A percentile compares a stretch with the other conserved stretches of the same genome.
These are phyloP conservation scores for Yamadazyma kanchanaburiensis DNA, from an alignment of 1,139 yeast genomes.

Conservation along the genomic window DNA sequence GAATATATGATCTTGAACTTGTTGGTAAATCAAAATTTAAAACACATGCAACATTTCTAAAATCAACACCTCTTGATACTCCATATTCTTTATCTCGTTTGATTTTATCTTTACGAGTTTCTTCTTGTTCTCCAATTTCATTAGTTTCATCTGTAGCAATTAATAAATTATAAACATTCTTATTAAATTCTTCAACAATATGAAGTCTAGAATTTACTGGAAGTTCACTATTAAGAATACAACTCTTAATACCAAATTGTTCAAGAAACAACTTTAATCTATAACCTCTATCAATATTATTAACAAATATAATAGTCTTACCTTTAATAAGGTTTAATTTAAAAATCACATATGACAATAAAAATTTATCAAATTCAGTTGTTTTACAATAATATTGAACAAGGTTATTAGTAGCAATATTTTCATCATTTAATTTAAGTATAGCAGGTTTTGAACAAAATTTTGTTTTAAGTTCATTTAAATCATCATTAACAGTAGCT, in stretches of 20 bases:
- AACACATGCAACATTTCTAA: slow-evolving; percentile 94
- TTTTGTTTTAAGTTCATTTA: slow-evolving; percentile 66
- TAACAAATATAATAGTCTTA: slow-evolving; percentile 86
- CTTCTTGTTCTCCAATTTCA: slow-evolving; percentile 43
- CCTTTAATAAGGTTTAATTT: slow-evolving; percentile 88
- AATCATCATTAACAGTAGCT: slow-evolving; percentile 89
- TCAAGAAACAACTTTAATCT: slow-evolving; percentile 86
- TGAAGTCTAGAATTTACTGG: slow-evolving; percentile 93
- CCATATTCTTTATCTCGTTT: slow-evolving; percentile 77
- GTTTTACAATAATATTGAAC: slow-evolving; percentile 86
- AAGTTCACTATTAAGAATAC: slow-evolving; percentile 87
- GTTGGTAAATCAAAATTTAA: slow-evolving; percentile 93
- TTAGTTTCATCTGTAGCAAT: slow-evolving; percentile 95
- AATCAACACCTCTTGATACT: slow-evolving; percentile 96
- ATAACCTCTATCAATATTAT: slow-evolving; percentile 93
- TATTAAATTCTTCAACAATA: slow-evolving; percentile 93
- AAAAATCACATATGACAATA: slow-evolving; percentile 86
- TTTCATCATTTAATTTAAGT: slow-evolving; percentile 70
- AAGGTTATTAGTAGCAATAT: slow-evolving; percentile 54
- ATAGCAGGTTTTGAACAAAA: slow-evolving; percentile 88
- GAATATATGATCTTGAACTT: slow-evolving; percentile 85
- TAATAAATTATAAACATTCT: slow-evolving; percentile 77
- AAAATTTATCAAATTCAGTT: slow-evolving; percentile 86
- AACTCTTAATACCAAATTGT: slow-evolving; percentile 88
- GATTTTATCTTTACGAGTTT: slow-evolving; percentile 26